Evolutionary conservation across 2,329 filamentous ascomycete genomes (phyloP).

Genomic region (Fusarium torreyae): DNA sequence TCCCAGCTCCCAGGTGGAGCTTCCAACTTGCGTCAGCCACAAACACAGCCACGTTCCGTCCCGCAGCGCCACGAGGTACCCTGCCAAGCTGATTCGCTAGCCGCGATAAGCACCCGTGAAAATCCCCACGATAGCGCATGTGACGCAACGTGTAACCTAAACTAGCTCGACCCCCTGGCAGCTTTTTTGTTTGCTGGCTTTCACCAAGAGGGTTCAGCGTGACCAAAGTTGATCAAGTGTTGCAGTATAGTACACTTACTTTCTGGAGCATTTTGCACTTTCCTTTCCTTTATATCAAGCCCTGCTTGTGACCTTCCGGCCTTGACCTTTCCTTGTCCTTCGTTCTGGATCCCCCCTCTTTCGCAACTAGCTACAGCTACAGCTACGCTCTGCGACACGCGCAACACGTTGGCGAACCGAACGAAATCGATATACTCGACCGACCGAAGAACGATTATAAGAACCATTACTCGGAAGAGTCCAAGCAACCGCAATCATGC

Average conservation of each 20-base stretch:
- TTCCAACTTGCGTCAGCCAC: conserved; percentile 3
- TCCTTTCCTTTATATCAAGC: neutral
- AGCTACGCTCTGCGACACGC: conserved; percentile 11
- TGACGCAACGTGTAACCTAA: conserved; percentile 39
- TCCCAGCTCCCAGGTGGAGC: conserved; percentile 11
- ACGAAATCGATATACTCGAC: neutral
- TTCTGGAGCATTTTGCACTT: neutral
- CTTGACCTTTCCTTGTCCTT: neutral
- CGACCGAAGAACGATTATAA: neutral
- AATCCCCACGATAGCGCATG: conserved; percentile 27
- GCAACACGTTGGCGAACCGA: neutral
- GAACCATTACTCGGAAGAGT: neutral
- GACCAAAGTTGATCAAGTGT: conserved; percentile 37
- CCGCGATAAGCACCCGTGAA: conserved; percentile 11
- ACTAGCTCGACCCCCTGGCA: conserved; percentile 22
- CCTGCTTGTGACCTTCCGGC: neutral
- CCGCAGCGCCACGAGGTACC: conserved; percentile 31
- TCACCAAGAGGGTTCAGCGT: conserved; percentile 31
- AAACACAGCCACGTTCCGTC: conserved; percentile 21
- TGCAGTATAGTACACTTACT: neutral
- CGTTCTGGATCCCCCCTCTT: neutral
- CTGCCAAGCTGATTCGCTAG: conserved; percentile 23
- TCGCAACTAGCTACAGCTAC: neutral
- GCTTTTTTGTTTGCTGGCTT: conserved; percentile 5
- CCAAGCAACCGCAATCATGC: conserved; percentile 70